Conservation (phyloP, 345 rosid genomes). For the Excoecaria agallocha region DNA sequence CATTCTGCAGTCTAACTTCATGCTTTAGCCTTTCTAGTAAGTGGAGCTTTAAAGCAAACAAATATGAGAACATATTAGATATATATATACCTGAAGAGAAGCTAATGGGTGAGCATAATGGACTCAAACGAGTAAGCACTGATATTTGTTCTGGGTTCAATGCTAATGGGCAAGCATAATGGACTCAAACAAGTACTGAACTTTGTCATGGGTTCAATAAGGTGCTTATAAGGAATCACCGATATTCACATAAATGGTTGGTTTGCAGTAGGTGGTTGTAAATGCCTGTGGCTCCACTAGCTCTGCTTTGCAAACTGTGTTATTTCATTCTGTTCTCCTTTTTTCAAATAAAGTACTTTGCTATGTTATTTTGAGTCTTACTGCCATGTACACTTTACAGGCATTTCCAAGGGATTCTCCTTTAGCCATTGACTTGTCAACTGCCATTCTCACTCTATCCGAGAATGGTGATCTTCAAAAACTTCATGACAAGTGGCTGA, state of each 20-base stretch:
- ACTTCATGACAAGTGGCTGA: slow-evolving; percentile 71
- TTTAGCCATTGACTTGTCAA: slow-evolving; percentile 79
- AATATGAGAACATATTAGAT: background rate
- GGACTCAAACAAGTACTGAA: too few relatives aligned
- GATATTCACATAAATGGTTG: too few relatives aligned
- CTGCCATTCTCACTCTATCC: slow-evolving; percentile 71
- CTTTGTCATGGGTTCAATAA: too few relatives aligned
- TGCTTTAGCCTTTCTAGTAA: background rate
- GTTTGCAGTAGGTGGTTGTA: background rate
- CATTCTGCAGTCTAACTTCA: background rate
- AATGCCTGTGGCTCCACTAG: too few relatives aligned
- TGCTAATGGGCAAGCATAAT: background rate
- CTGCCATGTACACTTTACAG: slow-evolving; percentile 29
- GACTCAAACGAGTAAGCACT: too few relatives aligned
- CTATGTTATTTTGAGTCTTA: slow-evolving; percentile 4
- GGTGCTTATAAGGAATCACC: too few relatives aligned
- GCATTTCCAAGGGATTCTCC: slow-evolving; percentile 92
- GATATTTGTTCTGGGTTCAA: too few relatives aligned
- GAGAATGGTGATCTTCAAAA: slow-evolving; percentile 81
- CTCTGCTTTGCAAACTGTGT: too few relatives aligned
- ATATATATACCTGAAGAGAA: background rate
- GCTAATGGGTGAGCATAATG: background rate
- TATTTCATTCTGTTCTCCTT: background rate
- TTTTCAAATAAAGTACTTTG: background rate
- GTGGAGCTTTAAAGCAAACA: background rate